These are phyloP conservation scores for Aspergillus felis DNA, from an alignment of 2,329 filamentous ascomycete genomes.

Conservation along the genomic window DNA sequence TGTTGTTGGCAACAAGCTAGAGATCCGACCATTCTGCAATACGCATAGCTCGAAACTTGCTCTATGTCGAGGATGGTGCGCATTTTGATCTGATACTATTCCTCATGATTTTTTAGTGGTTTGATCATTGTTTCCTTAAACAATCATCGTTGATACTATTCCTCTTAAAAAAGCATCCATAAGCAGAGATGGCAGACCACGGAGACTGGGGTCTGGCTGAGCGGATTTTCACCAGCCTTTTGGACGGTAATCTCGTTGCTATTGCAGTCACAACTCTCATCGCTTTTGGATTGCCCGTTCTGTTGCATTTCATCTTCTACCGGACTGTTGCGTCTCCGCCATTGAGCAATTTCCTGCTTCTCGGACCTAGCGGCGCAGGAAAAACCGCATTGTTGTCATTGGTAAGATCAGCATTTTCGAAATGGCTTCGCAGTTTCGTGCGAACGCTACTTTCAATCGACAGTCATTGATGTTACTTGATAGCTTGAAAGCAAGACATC, in stretches of 20 bases:
- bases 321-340: slow-evolving; percentile 60
- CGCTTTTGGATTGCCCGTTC: slow-evolving; percentile 67
- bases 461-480: neutral
- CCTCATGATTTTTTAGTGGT: neutral
- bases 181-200: slow-evolving; percentile 24
- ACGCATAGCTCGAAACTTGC: too few relatives aligned
- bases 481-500: slow-evolving; percentile 46
- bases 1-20: neutral
- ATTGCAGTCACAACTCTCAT: slow-evolving; percentile 67
- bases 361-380: slow-evolving; percentile 76
- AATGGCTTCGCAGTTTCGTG: neutral
- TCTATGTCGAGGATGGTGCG: neutral
- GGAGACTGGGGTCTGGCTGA: slow-evolving; percentile 36
- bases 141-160: neutral
- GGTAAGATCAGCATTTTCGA: slow-evolving; percentile 41
- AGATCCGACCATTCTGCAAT: neutral
- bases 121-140: neutral
- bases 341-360: slow-evolving; percentile 68
- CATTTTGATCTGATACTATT: neutral
- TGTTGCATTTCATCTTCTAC: slow-evolving; percentile 74
- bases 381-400: slow-evolving; percentile 87
- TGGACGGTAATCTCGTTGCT: slow-evolving; percentile 40
- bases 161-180: neutral
- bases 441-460: neutral
- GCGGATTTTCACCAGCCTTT: slow-evolving; percentile 38